Evolutionary conservation across 2,329 filamentous ascomycete species (phyloP).

Genomic region (Nemania sp.): DNA sequence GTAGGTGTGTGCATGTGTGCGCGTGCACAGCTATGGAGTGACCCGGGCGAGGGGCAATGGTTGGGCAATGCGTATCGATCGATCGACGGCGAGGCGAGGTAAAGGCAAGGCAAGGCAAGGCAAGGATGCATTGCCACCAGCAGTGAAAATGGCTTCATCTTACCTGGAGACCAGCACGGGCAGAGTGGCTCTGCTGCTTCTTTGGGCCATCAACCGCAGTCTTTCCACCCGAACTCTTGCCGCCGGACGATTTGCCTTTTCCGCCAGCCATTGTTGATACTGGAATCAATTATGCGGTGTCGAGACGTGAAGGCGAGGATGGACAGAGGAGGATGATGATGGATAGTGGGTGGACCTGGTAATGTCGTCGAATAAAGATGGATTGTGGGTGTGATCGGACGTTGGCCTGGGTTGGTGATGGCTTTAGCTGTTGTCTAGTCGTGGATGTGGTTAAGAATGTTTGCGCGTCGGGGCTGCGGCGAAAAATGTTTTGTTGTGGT

Average conservation of each 20-base stretch:
- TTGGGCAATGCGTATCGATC: neutral
- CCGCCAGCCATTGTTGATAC: slow-evolving; percentile 71
- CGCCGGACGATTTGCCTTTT: slow-evolving; percentile 91
- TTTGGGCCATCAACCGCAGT: slow-evolving; percentile 65
- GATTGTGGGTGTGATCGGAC: slow-evolving; percentile 1
- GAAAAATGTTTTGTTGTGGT: slow-evolving; percentile 41
- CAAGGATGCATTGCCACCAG: slow-evolving; percentile 19
- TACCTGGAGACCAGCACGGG: slow-evolving; percentile 94
- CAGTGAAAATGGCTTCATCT: slow-evolving; percentile 46
- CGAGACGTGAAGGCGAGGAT: slow-evolving; percentile 29
- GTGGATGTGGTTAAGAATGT: slow-evolving; percentile 24
- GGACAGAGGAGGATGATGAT: neutral
- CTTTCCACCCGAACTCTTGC: slow-evolving; percentile 56
- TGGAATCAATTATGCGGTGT: neutral
- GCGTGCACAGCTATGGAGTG: neutral
- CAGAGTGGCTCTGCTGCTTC: slow-evolving; percentile 95
- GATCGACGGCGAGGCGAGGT: slow-evolving; percentile 5
- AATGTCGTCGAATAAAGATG: slow-evolving; percentile 14
- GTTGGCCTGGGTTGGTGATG: neutral
- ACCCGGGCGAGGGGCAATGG: slow-evolving; percentile 15
- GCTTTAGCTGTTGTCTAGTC: slow-evolving; percentile 6
- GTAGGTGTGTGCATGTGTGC: slow-evolving; percentile 2
- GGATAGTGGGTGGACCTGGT: neutral
- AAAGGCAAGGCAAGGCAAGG: neutral
- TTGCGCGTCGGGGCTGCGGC: slow-evolving; percentile 36